Evolutionary conservation across 768 basidiomycete genomes (phyloP).

Genomic region (Trametes sanguinea): DNA sequence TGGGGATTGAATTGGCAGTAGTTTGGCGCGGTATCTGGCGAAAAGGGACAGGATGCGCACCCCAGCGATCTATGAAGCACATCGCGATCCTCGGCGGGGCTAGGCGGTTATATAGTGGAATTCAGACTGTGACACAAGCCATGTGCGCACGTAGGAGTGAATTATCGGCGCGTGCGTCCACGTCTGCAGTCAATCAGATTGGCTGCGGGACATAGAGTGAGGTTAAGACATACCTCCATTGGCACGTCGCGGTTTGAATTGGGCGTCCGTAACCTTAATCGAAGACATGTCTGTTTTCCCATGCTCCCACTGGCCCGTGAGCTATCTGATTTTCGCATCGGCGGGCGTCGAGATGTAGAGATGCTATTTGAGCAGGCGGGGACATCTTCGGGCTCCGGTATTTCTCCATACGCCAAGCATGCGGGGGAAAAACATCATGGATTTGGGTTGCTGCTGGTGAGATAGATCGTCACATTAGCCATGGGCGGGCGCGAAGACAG

Average conservation of each 20-base stretch:
- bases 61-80: neutral
- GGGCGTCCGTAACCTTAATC: slow-evolving; percentile 21
- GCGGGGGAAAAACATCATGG: slow-evolving; percentile 23
- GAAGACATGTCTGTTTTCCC: slow-evolving; percentile 15
- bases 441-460: slow-evolving; percentile 11
- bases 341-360: slow-evolving; percentile 9
- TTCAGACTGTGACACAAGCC: neutral
- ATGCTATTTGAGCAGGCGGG: slow-evolving; percentile 11
- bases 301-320: slow-evolving; percentile 21
- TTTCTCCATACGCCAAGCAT: slow-evolving; percentile 23
- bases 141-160: slow-evolving; percentile 1
- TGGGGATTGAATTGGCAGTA: slow-evolving; percentile 17
- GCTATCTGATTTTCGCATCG: slow-evolving; percentile 23
- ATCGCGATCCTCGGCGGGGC: slow-evolving; percentile 2
- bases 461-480: slow-evolving; percentile 10
- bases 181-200: slow-evolving; percentile 22
- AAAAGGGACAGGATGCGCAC: slow-evolving; percentile 9
- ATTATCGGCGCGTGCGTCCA: slow-evolving; percentile 1
- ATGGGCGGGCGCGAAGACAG: neutral
- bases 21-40: slow-evolving; percentile 20
- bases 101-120: slow-evolving; percentile 8
- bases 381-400: slow-evolving; percentile 22
- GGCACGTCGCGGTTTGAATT: slow-evolving; percentile 16
- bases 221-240: slow-evolving; percentile 15
- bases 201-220: slow-evolving; percentile 8